phyloP scores from a whole-genome alignment of 78 protist genomes.

The Polysphondylium violaceum region DNA sequence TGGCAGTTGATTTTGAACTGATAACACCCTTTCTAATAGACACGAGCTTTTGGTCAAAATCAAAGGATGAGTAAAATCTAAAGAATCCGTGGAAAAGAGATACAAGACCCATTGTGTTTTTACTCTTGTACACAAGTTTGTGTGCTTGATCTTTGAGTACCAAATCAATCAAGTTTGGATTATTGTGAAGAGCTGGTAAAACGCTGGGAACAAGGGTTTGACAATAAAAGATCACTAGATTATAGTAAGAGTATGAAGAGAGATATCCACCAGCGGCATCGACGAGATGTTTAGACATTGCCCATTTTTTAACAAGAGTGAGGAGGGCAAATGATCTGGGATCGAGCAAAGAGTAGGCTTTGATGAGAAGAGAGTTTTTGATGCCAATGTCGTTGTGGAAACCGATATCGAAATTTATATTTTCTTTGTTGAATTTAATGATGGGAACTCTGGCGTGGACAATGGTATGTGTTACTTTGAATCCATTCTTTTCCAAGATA shows the following conservation, averaged over 20 bases:
- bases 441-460: neutral
- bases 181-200: neutral
- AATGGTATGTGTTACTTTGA: neutral
- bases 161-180: neutral
- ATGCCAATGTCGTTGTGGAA: neutral
- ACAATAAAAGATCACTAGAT: neutral
- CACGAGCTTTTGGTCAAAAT: neutral
- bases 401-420: neutral
- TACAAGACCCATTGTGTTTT: neutral
- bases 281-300: neutral
- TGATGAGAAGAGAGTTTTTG: neutral
- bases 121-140: neutral
- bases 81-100: conserved; percentile 27
- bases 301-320: neutral
- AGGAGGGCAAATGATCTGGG: neutral
- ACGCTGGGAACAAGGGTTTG: neutral
- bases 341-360: neutral
- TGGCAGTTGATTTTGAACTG: neutral
- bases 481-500: neutral
- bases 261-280: neutral
- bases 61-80: conserved; percentile 6
- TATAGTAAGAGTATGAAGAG: neutral
- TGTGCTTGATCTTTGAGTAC: too few relatives aligned
- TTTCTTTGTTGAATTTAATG: neutral
- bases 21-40: conserved; percentile 3